A percentile compares a stretch with the other conserved stretches of the same genome.
phyloP scores from a whole-genome alignment of 164 flowering plant species.

The Annona cherimola region DNA sequence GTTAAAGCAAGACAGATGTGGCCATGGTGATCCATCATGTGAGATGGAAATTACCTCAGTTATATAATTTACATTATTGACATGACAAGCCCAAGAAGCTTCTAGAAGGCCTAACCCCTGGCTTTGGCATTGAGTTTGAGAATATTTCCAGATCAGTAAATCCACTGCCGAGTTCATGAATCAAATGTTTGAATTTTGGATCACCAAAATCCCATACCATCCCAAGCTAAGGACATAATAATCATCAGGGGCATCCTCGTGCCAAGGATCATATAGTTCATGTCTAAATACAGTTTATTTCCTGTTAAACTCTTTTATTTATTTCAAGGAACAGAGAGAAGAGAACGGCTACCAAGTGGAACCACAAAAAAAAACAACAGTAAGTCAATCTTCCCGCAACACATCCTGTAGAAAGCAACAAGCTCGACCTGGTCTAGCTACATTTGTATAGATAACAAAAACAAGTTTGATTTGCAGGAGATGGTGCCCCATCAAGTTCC shows the following conservation, averaged over 20 bases:
- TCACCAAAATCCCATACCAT: neutral
- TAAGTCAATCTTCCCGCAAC: constrained; percentile 14
- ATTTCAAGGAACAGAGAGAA: constrained; percentile 26
- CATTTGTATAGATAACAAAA: neutral
- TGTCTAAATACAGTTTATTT: neutral
- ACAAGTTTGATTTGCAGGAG: constrained; percentile 34
- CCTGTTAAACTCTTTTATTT: neutral
- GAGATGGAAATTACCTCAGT: too few species aligned
- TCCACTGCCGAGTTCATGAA: neutral
- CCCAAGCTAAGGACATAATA: neutral
- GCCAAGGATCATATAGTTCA: neutral
- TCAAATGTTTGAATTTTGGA: neutral
- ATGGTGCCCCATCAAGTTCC: constrained; percentile 17
- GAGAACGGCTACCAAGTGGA: constrained; percentile 44
- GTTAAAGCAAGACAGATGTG: neutral
- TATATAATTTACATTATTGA: too few species aligned
- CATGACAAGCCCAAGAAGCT: too few species aligned
- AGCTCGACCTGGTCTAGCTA: neutral
- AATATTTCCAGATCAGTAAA: too few species aligned
- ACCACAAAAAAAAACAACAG: constrained; percentile 34
- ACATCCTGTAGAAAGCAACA: neutral
- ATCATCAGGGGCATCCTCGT: neutral
- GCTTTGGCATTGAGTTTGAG: too few species aligned
- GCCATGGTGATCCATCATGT: neutral
- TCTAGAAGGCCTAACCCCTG: too few species aligned